phyloP scores from a whole-genome alignment of 495 filamentous ascomycete genomes.

The Extremus antarcticus region DNA sequence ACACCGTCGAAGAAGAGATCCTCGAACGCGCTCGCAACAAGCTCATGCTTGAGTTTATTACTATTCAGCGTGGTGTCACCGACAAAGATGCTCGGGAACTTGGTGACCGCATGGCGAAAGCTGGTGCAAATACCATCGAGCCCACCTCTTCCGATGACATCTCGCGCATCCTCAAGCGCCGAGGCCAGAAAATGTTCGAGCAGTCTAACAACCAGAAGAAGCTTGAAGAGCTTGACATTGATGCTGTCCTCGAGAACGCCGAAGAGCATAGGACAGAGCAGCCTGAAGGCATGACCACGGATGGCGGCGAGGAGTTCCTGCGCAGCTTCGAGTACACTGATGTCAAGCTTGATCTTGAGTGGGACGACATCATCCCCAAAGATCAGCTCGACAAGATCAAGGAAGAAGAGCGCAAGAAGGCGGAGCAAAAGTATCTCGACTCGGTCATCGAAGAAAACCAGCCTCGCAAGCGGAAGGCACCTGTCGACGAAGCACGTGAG shows the following conservation, averaged over 20 bases:
- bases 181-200: conserved; percentile 95
- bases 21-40: conserved; percentile 94
- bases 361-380: conserved; percentile 97
- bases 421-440: conserved; percentile 71
- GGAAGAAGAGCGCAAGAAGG: conserved; percentile 72
- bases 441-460: conserved; percentile 75
- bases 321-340: conserved; percentile 80
- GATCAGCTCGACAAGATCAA: conserved; percentile 81
- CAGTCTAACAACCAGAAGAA: conserved; percentile 91
- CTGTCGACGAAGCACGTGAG: conserved; percentile 58
- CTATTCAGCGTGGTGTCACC: conserved; percentile 91
- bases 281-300: conserved; percentile 78
- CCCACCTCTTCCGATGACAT: conserved; percentile 84
- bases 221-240: conserved; percentile 96
- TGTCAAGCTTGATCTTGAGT: conserved; percentile 85
- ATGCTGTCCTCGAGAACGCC: conserved; percentile 88
- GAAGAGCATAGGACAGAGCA: conserved; percentile 92
- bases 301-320: conserved; percentile 87
- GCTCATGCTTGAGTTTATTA: conserved; percentile 94
- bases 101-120: conserved; percentile 56
- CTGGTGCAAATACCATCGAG: conserved; percentile 43
- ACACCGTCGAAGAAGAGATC: conserved; percentile 96
- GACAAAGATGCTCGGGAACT: conserved; percentile 68
- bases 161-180: conserved; percentile 80
- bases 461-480: conserved; percentile 70